Base-by-base conservation (phyloP, 225 moss, liverwort and hornwort genomes). In the Antitrichia curtipendula region DNA sequence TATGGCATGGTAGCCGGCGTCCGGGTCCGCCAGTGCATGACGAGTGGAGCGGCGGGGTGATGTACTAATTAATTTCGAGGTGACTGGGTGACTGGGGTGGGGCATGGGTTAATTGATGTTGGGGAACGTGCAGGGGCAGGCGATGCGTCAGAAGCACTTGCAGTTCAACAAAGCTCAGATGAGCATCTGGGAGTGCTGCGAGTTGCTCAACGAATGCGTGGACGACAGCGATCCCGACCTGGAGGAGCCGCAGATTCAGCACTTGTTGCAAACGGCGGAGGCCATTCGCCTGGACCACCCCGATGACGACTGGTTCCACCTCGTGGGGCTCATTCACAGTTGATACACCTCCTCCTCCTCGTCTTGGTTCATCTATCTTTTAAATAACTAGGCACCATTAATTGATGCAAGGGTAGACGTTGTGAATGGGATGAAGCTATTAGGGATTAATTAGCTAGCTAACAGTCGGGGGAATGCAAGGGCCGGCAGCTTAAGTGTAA, bases 191-290 rank as follows among this genome's bases (percentile, higher is more conserved):
- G 93, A 95, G 40, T 91, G 92, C 83, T 95, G 94, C 84, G 94
- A 95, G 74, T 89, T 95, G 53, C 94, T 95, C 58, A 95, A 94
- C 88, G 91, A 94, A 69, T 92, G 94, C 85, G 95, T 95, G 54
- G 95, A 95, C 75, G 95, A 93, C 61, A 95, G 94, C 78, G 94
- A 95, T 88, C 95, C 94, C 28, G 94, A 95, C 68, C 92, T 95
- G 32, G 95, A 95, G 77, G 94, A 93, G 80, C 94, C 94, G 81
- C 93, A 95, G 88, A 95, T 95, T 52, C 92, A 94, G 84, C 95
- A 95, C 86, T 86, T 95, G 69, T 59, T 94, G 77, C 94, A 94
- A 84, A 95, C 95, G 10, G 93, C 94, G 12, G 94, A 95, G 83
- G 94, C 93, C 13, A 95, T 95, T 86, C 94, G 95, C 89, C 80